Evolutionary conservation across 192 early-diverging fungal species (phyloP), one percentile per base, ranked within the genome.

Genomic region (Gigaspora rosea): DNA sequence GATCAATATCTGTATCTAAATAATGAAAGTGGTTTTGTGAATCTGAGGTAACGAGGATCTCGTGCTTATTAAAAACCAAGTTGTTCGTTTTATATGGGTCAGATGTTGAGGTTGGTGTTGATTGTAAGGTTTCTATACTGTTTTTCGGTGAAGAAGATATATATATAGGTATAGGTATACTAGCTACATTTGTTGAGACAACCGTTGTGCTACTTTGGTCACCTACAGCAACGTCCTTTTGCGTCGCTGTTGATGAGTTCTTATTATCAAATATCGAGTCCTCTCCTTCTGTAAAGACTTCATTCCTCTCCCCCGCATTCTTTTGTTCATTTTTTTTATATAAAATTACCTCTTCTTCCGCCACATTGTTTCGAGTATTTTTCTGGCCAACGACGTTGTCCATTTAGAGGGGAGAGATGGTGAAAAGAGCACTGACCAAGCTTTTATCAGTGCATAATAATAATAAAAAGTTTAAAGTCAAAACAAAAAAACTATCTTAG

Each of bases 381-480:
- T 52, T 1, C 22, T 71, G 69, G 69, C 49, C 69, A 71, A 71
- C 69, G 3, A 16, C 50, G 69, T 71, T 71, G 69, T 71, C 69
- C 69, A 71, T 71, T 71, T 71, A 71, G 7, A 33, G 69, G 36
- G 41, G 64, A 47, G 41, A 46, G 64, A 66, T 36, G n/a, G n/a
- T 46, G 64, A 66, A 66, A 66, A n/a, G n/a, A 66, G 41, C 35
- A n/a, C 33, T 47, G 33, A 41, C 13, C 64, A 47, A 20, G 15
- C 10, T 5, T 47, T 66, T 41, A 66, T 46, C 64, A n/a, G 33
- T 66, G 36, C 64, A 66, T 66, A 66, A 47, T 66, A 32, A 46
- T 27, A 65, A 36, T n/a, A 35, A 65, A 47, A 18, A n/a, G 18
- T 46, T n/a, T 20, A 62, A 47, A 66, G n/a, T 41, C 8, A 56